Conservation (phyloP, 2,329 filamentous ascomycete species). For the Pseudogymnoascus sp. region DNA sequence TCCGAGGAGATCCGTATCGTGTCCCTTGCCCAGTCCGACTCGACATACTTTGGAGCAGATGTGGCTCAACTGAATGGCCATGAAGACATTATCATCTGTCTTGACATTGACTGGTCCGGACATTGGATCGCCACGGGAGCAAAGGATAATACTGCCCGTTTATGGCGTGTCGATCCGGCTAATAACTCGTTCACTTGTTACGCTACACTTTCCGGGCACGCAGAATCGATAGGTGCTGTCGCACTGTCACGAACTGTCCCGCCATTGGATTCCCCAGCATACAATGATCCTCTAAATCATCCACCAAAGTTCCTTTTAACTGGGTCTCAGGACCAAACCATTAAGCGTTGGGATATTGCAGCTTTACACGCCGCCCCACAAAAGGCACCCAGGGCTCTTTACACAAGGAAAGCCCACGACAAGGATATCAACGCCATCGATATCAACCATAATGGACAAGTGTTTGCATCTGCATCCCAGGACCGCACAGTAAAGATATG, state of each 20-base stretch:
- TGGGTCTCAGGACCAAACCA: slow-evolving; percentile 88
- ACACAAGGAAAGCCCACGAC: slow-evolving; percentile 92
- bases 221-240: slow-evolving; percentile 88
- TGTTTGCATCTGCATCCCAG: slow-evolving; percentile 94
- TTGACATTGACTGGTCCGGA: slow-evolving; percentile 94
- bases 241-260: slow-evolving; percentile 68
- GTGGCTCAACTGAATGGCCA: slow-evolving; percentile 81
- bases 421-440: slow-evolving; percentile 98
- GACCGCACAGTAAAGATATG: slow-evolving; percentile 97
- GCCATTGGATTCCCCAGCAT: slow-evolving; percentile 60
- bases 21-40: slow-evolving; percentile 46
- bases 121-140: slow-evolving; percentile 94
- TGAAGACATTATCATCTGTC: slow-evolving; percentile 88
- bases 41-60: slow-evolving; percentile 78
- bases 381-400: slow-evolving; percentile 59
- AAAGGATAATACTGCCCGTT: slow-evolving; percentile 88
- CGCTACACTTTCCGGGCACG: slow-evolving; percentile 80
- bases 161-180: slow-evolving; percentile 79
- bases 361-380: slow-evolving; percentile 38
- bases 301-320: slow-evolving; percentile 82
- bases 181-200: slow-evolving; percentile 72
- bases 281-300: slow-evolving; percentile 65
- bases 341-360: slow-evolving; percentile 87
- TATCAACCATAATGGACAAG: slow-evolving; percentile 61
- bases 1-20: slow-evolving; percentile 88